Conservation (phyloP, 306 rosid species). For the Pueraria montana region DNA sequence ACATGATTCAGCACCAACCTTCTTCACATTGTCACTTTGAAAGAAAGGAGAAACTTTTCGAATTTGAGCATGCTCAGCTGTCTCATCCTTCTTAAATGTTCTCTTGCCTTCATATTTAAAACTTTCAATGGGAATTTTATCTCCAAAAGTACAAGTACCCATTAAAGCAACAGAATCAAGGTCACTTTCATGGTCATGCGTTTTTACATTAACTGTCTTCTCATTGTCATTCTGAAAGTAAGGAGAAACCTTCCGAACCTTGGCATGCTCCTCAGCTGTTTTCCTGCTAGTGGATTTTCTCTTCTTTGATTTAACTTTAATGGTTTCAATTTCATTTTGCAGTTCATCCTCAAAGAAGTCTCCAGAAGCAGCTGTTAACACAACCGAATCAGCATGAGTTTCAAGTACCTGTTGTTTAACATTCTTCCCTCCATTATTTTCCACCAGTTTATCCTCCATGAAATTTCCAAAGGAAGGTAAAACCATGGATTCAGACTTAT, state of each 20-base stretch:
- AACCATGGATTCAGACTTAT: neutral
- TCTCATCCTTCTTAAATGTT: neutral
- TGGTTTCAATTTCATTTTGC: neutral
- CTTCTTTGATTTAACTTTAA: neutral
- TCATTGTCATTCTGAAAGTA: constrained; percentile 42
- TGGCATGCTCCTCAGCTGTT: neutral
- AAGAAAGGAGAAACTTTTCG: constrained; percentile 18
- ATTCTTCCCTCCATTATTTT: neutral
- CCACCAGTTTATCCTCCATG: neutral
- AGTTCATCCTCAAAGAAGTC: neutral
- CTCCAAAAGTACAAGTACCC: neutral
- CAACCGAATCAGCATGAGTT: neutral
- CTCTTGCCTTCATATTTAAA: constrained; percentile 11
- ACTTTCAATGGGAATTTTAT: neutral
- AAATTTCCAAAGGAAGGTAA: neutral
- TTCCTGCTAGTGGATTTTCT: neutral
- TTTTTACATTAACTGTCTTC: neutral
- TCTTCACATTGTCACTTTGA: constrained; percentile 13
- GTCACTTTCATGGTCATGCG: neutral
- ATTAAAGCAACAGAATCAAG: neutral
- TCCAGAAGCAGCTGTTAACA: neutral
- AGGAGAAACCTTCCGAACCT: constrained; percentile 40
- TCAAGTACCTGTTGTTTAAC: neutral
- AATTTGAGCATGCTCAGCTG: neutral
- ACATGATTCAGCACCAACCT: neutral